Percentiles rank a stretch among this genome's conserved stretches.
Evolutionary conservation across 2,329 filamentous ascomycete species (phyloP).

Genomic region (Verticillium albo-atrum): DNA sequence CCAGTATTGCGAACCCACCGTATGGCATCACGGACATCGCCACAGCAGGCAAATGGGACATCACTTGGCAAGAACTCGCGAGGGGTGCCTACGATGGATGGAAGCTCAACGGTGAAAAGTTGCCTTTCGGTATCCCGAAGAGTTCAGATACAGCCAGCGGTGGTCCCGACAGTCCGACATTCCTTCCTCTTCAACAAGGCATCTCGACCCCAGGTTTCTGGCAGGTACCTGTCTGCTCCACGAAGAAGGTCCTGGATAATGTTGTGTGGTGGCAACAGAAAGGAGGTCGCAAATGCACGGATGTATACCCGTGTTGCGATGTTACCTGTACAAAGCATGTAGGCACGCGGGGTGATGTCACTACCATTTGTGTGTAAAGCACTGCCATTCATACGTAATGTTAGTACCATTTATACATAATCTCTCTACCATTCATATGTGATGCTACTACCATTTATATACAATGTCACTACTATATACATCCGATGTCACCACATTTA

Average conservation of each 20-base stretch:
- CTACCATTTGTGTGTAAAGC: too few relatives aligned
- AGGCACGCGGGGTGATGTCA: too few relatives aligned
- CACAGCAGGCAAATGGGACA: neutral
- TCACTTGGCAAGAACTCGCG: neutral
- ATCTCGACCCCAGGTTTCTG: neutral
- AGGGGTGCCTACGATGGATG: neutral
- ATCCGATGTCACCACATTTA: too few relatives aligned
- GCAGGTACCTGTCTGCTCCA: neutral
- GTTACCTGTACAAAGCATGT: neutral
- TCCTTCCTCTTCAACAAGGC: neutral
- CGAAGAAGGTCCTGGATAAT: neutral
- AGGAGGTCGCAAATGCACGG: neutral
- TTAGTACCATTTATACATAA: too few relatives aligned
- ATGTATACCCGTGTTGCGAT: neutral
- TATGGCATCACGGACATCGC: neutral
- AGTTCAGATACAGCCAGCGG: neutral
- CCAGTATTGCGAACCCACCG: neutral
- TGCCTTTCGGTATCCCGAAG: neutral
- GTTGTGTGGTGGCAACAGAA: neutral
- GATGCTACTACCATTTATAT: too few relatives aligned
- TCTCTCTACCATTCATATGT: too few relatives aligned
- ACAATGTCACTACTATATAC: too few relatives aligned
- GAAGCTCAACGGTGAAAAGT: neutral
- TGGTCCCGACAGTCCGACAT: neutral
- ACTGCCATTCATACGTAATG: too few relatives aligned